Base-by-base conservation (phyloP, 257 asterid species). In the Verbena officinalis region DNA sequence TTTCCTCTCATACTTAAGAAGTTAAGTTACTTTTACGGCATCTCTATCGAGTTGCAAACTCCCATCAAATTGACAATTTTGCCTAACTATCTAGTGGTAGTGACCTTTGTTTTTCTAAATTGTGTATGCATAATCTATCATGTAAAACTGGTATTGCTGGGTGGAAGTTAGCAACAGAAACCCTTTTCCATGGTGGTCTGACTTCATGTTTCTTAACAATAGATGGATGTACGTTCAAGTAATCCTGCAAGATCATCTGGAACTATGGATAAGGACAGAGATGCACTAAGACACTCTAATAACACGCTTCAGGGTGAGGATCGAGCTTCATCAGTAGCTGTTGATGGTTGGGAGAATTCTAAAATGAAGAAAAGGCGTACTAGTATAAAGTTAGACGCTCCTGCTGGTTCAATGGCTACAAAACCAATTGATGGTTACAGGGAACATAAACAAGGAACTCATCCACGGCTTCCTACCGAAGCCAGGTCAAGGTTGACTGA, bases 291-390 rank as follows among this genome's bases (percentile, higher is more conserved):
- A 78, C 75, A 80, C 61, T 73, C 95, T 64, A 83, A 65, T 68
- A 69, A 71, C 77, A 65, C 77, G 57, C 80, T 65, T 44, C 95
- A 80, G 70, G 77, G 87, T 38, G 96, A 89, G 69, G 92, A 84
- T 75, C 79, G 89, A 59, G 52, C 79, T 36, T 69, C 81, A 42
- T 77, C 96, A 21, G 61, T 78, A 63, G 76, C 79, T 55, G 83
- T 81, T 68, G 96, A 89, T 69, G 95, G 96, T 77, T 92, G 96
- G 98, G 98, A 92, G 74, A 86, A 80, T 74, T 76, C 86, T 44
- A 92, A 84, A 84, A 92, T 79, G 93, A 92, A 92, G 90, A 92
- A 85, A 72, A 92, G 85, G 70, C 98, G 97, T 51, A 86, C 98
- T 31, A 84, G 95, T 74, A 82, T 83, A 77, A 92, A 92, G 84